Conservation (phyloP, 345 rosid species). For the Ceriops decandra region DNA sequence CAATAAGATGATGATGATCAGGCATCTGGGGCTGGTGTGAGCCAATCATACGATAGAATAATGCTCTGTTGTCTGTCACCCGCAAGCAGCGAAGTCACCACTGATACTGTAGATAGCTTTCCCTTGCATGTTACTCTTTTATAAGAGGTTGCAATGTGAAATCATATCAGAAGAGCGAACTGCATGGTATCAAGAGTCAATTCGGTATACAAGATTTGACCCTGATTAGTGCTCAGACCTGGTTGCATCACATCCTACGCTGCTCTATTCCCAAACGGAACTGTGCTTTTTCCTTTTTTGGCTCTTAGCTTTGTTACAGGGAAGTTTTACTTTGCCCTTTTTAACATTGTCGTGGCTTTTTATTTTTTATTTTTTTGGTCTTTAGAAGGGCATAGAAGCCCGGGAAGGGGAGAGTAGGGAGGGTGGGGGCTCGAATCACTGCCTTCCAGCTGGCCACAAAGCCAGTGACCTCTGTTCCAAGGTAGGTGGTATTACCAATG, state of each 20-base stretch:
- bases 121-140: not conserved
- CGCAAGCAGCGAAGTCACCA: not conserved
- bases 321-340: slow-evolving; percentile 1
- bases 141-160: slow-evolving; percentile 1
- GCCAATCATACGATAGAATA: slow-evolving; percentile 30
- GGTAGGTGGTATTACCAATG: not conserved
- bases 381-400: too few species aligned
- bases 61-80: slow-evolving; percentile 20
- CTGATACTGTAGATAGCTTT: not conserved
- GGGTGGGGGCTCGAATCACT: too few species aligned
- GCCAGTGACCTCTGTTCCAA: too few species aligned
- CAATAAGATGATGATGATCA: not conserved
- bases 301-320: slow-evolving; percentile 4
- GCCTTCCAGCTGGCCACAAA: too few species aligned
- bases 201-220: too few species aligned
- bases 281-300: slow-evolving; percentile 11
- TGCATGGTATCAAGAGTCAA: too few species aligned
- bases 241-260: slow-evolving; percentile 25
- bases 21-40: slow-evolving; percentile 25
- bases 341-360: slow-evolving; percentile 8
- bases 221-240: slow-evolving; percentile 9
- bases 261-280: slow-evolving; percentile 8
- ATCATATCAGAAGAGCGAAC: not conserved
- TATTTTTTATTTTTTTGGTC: too few species aligned
- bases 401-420: too few species aligned